These are phyloP conservation scores for Onygenales sp. DNA, from an alignment of 2,329 filamentous ascomycete genomes.

Conservation along the genomic window DNA sequence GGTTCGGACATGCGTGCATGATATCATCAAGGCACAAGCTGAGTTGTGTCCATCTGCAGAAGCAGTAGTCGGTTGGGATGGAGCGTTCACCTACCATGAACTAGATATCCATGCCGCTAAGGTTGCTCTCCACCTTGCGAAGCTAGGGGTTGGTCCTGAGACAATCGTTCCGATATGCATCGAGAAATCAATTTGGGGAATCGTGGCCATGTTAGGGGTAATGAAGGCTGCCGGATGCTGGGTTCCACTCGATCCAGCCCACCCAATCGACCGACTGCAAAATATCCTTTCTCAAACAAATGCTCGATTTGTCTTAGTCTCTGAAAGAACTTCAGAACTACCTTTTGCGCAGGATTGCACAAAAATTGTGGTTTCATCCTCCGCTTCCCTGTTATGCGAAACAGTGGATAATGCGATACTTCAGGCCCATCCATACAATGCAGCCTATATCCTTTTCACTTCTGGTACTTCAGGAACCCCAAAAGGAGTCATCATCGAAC, in stretches of 20 bases:
- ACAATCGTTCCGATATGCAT: conserved; percentile 6
- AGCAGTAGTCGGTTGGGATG: conserved; percentile 1
- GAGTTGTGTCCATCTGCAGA: background rate
- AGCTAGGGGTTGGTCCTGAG: background rate
- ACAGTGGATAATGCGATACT: background rate
- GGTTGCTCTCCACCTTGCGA: background rate
- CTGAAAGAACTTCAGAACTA: background rate
- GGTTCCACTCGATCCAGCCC: conserved; percentile 5
- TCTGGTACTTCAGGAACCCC: conserved; percentile 22
- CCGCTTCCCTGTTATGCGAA: background rate
- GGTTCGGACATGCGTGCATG: too few species aligned
- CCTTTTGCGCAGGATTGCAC: background rate
- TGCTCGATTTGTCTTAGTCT: conserved; percentile 2
- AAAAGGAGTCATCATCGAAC: conserved; percentile 29
- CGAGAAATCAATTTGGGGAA: conserved; percentile 8
- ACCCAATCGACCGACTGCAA: conserved; percentile 4
- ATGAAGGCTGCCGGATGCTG: conserved; percentile 7
- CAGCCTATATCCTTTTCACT: conserved; percentile 27
- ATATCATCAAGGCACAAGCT: too few species aligned
- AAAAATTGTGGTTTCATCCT: background rate
- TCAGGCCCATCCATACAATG: background rate
- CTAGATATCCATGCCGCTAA: conserved; percentile 12
- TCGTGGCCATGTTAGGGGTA: conserved; percentile 6
- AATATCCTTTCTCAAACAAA: background rate
- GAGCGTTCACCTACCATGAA: background rate